Evolutionary conservation across 2,329 filamentous ascomycete genomes (phyloP), one percentile per base, ranked within the genome.

Genomic region (Metarhizium robertsii): DNA sequence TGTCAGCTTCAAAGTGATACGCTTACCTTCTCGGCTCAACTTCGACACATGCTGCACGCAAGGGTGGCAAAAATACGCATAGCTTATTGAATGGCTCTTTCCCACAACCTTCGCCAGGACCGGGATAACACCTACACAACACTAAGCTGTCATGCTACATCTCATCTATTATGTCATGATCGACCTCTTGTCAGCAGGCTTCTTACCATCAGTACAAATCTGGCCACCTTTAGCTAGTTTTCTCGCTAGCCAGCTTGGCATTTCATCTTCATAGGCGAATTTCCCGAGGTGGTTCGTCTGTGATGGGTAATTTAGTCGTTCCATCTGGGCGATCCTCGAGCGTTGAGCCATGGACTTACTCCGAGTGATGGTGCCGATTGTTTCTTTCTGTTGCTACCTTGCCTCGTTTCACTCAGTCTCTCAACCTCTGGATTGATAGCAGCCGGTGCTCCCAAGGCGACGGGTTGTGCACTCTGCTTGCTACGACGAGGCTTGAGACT

Each of bases 11-110:
- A 16, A 5, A 30, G 14, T 3, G 29, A n/a, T n/a, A 10, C 18
- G 49, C 62, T 36, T 68, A 79, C 83, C 84, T 73, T 96, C 92
- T 58, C 76, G 79, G n/a, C 79, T 80, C 53, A 95, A 77, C 65
- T 95, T 95, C 53, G 88, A 89, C 30, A 97, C 79, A 65, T 96
- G 92, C 51, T 84, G 78, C 0, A 90, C 87, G 50, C 78, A 76
- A 1, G 86, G 80, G 64, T 91, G 84, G 68, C 92, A 96, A 38
- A 96, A 75, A 64, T 91, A 96, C 6, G 89, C 88, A 60, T 82
- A 82, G 53, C 81, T 75, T 1, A 90, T 87, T 4, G 61, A 61
- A 0, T 59, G 51, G 62, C 88, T 89, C 55, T 86, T 77, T 45
- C 85, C 77, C 47, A 88, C 80, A 11, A 91, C 73, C 58, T 80